Conservation (phyloP, 345 rosid species). For the Gossypium longicalyx region DNA sequence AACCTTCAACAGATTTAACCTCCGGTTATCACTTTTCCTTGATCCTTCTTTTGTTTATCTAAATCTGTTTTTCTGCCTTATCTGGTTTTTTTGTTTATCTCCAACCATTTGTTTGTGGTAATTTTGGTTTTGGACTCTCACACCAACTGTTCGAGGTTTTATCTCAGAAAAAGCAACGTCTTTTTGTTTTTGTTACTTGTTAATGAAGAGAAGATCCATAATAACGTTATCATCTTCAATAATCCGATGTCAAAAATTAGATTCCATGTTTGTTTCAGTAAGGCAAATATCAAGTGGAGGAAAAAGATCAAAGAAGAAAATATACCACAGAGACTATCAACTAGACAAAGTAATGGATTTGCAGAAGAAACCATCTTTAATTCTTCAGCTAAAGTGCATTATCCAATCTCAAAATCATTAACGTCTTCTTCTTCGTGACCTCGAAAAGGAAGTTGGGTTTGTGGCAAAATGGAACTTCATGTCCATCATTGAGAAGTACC, state of each 20-base stretch:
- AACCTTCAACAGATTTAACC: no score
- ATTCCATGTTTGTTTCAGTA: conserved; percentile 33
- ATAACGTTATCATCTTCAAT: conserved; percentile 4
- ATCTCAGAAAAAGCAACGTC: not conserved
- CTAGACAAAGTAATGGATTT: conserved; percentile 86
- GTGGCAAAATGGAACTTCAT: conserved; percentile 91
- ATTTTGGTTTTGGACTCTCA: not conserved
- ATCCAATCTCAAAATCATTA: conserved; percentile 61
- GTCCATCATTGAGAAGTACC: conserved; percentile 74
- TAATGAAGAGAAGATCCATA: not conserved
- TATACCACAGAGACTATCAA: conserved; percentile 67
- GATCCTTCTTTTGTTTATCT: no score
- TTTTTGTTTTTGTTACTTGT: not conserved
- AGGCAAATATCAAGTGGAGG: conserved; percentile 65
- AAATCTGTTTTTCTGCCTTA: not conserved
- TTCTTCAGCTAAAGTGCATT: conserved; percentile 66
- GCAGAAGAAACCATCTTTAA: conserved; percentile 63
- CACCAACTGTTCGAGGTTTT: conserved; percentile 8
- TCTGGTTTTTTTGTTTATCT: not conserved
- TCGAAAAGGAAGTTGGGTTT: conserved; percentile 87
- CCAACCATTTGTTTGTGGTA: accelerated
- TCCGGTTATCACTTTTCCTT: no score
- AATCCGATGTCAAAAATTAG: conserved; percentile 20
- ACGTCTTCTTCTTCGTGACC: conserved; percentile 68
- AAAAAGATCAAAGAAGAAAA: conserved; percentile 77